A percentile compares a stretch with the other conserved stretches of the same genome.
phyloP scores from a whole-genome alignment of 1,139 yeast species.

The Suhomyces taliae region DNA sequence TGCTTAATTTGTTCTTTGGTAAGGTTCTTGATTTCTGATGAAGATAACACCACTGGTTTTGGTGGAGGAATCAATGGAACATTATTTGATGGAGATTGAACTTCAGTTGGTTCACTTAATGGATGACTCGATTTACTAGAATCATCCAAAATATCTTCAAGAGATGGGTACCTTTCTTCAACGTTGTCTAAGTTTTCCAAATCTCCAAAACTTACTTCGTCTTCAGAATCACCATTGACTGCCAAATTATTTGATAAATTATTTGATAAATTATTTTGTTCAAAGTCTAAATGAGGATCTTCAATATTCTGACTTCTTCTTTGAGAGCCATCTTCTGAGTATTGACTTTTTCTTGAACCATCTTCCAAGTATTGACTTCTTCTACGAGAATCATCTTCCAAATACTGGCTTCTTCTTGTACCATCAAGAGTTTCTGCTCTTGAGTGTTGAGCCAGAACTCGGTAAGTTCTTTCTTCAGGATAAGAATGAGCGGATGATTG shows the following conservation, averaged over 20 bases:
- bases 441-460: not conserved
- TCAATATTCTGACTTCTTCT: too few species aligned
- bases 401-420: conserved; percentile 1
- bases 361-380: not conserved
- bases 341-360: not conserved
- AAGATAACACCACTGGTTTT: conserved; percentile 19
- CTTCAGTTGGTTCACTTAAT: not conserved
- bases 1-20: conserved; percentile 25
- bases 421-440: conserved; percentile 1
- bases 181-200: conserved; percentile 40
- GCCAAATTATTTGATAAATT: too few species aligned
- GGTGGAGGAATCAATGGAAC: conserved; percentile 13
- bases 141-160: conserved; percentile 33
- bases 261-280: too few species aligned
- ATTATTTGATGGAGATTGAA: not conserved
- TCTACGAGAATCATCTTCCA: not conserved
- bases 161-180: conserved; percentile 46
- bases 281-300: too few species aligned
- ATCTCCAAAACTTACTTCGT: conserved; percentile 27
- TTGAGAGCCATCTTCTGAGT: too few species aligned
- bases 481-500: not conserved
- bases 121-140: not conserved
- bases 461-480: not conserved
- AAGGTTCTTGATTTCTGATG: conserved; percentile 19
- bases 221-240: conserved; percentile 5